Evolutionary conservation across 2,329 filamentous ascomycete genomes (phyloP).

Genomic region (Basipetospora chlamydospora): DNA sequence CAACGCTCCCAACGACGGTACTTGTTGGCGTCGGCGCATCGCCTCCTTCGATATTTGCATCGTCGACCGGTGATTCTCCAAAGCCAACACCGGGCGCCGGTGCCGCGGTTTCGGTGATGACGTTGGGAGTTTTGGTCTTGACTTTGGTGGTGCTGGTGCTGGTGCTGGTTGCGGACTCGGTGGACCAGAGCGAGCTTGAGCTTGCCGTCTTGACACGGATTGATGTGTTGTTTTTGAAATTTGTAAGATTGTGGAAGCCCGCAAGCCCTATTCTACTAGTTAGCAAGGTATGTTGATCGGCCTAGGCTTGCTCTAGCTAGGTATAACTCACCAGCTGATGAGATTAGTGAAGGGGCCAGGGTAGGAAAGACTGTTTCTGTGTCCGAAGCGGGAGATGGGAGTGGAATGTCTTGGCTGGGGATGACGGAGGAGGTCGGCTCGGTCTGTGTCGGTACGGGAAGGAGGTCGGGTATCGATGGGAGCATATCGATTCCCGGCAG

Average conservation of each 20-base stretch:
- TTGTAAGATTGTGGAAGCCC: constrained; percentile 1
- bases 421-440: background rate
- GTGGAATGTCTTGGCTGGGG: too few relatives aligned
- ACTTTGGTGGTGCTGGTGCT: too few relatives aligned
- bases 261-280: constrained; percentile 1
- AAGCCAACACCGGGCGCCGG: constrained; percentile 8
- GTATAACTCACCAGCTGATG: too few relatives aligned
- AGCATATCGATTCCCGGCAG: background rate
- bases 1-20: constrained; percentile 37
- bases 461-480: background rate
- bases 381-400: background rate
- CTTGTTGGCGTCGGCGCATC: constrained; percentile 9
- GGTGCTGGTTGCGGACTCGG: background rate
- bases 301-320: too few relatives aligned
- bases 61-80: constrained; percentile 2
- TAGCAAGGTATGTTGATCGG: background rate
- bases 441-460: background rate
- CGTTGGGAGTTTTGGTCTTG: constrained; percentile 9
- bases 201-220: background rate
- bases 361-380: too few relatives aligned
- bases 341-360: too few relatives aligned
- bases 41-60: constrained; percentile 12
- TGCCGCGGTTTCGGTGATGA: constrained; percentile 11
- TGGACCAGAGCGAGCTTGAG: background rate
- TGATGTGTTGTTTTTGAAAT: background rate